Conservation (phyloP, 495 filamentous ascomycete species). For the Lophiotrema nucula region DNA sequence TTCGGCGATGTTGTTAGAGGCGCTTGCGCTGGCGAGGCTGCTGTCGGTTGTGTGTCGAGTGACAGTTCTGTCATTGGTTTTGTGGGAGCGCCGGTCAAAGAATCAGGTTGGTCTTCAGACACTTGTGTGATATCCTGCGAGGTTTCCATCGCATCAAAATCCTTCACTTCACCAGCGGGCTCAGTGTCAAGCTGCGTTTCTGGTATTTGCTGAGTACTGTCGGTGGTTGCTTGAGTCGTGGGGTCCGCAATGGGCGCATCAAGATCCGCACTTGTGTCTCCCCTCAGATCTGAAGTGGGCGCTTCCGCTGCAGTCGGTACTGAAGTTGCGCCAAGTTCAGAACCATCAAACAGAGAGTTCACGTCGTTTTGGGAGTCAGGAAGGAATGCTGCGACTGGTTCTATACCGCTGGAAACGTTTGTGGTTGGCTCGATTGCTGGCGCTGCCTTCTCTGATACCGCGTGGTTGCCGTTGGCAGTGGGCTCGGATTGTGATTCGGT, state of each 20-base stretch:
- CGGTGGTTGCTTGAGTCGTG: background rate
- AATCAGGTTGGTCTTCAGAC: background rate
- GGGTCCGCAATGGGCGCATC: background rate
- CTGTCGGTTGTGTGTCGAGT: slow-evolving; percentile 7
- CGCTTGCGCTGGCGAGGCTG: background rate
- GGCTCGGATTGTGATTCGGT: slow-evolving; percentile 9
- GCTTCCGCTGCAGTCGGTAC: slow-evolving; percentile 13
- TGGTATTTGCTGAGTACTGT: slow-evolving; percentile 22
- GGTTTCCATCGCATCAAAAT: slow-evolving; percentile 25
- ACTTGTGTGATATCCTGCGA: background rate
- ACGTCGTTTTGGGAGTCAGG: slow-evolving; percentile 31
- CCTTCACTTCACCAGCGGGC: background rate
- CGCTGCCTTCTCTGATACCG: background rate
- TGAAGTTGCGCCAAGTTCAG: slow-evolving; percentile 22
- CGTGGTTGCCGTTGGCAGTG: slow-evolving; percentile 26
- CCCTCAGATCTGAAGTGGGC: slow-evolving; percentile 27
- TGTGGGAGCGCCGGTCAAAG: slow-evolving; percentile 3
- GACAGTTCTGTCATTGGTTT: slow-evolving; percentile 22
- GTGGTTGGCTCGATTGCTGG: slow-evolving; percentile 28
- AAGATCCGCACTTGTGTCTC: slow-evolving; percentile 8
- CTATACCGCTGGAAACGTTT: slow-evolving; percentile 36
- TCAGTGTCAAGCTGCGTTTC: slow-evolving; percentile 14
- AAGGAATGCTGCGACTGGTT: slow-evolving; percentile 34
- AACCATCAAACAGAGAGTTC: slow-evolving; percentile 21
- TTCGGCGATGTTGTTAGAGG: slow-evolving; percentile 17